Evolutionary conservation across 2,329 filamentous ascomycete species (phyloP), one percentile per base, ranked within the genome.

Genomic region (Phialemoniopsis sp.): DNA sequence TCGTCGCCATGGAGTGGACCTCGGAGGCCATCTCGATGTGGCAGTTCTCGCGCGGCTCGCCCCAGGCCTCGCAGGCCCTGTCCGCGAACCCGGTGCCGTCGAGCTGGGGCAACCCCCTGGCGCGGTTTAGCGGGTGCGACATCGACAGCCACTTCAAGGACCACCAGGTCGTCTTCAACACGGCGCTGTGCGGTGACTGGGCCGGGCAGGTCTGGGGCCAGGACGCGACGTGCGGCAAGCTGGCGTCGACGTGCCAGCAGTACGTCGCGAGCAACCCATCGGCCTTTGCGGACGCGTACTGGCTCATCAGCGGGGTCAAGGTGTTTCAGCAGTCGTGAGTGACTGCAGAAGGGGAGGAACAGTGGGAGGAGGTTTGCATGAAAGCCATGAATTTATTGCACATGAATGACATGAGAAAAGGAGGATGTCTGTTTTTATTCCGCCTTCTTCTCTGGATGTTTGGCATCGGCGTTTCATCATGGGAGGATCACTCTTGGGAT

Each of bases 121-220:
- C 85, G 9, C 70, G 69, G 28, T 96, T 94, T 62, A 63, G 69
- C 4, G 72, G 68, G 40, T 96, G 91, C 63, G 67, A 90, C 50
- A 85, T 95, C 47, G 68, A 81, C 44, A 48, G 63, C 2, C 74
- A 83, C 60, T 94, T 96, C 67, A 67, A 67, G 43, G 63, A 84
- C 43, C 76, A 95, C 66, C 77, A 83, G 51, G 80, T 96, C 46
- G 77, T 91, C 46, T 82, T 93, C 60, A 80, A 91, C 63, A 93
- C 82, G 1, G 86, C 85, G 6, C 88, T 95, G 59, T 96, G 90
- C 61, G 90, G 90, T 15, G 78, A 85, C 55, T 95, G 89, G 89
- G 89, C 89, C 8, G 87, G 87, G 17, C 58, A 67, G 32, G 78
- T 82, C 28, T 95, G 85, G 83, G 53, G 55, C 36, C 54, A 59